These are phyloP conservation scores for Chloranthus sessilifolius DNA, from an alignment of 164 flowering plant species.

Conservation along the genomic window DNA sequence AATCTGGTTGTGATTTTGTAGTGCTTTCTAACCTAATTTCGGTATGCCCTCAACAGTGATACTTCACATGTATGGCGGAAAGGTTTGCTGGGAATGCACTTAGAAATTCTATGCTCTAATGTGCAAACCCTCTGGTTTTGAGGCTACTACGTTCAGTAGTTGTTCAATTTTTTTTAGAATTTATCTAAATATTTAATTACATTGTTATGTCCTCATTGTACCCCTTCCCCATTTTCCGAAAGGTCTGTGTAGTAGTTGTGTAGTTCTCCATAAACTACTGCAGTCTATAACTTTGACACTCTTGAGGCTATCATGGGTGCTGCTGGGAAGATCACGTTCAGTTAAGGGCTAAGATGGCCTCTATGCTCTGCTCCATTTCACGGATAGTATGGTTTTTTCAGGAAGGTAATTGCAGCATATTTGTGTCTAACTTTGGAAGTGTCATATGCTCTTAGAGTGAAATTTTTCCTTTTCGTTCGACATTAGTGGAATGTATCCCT, in stretches of 20 bases:
- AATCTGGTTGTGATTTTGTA: conserved; percentile 21
- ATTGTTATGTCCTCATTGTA: conserved; percentile 21
- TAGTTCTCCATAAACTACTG: conserved; percentile 42
- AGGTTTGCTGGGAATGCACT: conserved; percentile 47
- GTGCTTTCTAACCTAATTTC: conserved; percentile 54
- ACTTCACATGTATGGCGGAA: conserved; percentile 41
- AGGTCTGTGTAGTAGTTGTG: conserved; percentile 39
- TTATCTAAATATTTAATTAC: too few relatives aligned
- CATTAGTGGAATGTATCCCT: conserved; percentile 22
- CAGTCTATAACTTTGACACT: conserved; percentile 50
- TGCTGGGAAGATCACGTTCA: conserved; percentile 74
- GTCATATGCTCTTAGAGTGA: conserved; percentile 51
- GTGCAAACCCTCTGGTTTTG: conserved; percentile 29
- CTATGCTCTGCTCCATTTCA: conserved; percentile 59
- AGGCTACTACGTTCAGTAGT: conserved; percentile 23
- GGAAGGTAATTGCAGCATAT: conserved; percentile 82
- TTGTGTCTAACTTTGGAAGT: conserved; percentile 48
- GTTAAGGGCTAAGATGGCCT: conserved; percentile 84
- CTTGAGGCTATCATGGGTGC: conserved; percentile 48
- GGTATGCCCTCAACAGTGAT: conserved; percentile 55
- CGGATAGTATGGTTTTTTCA: conserved; percentile 52
- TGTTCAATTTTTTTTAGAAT: conserved; percentile 22
- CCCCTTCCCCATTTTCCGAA: conserved; percentile 16
- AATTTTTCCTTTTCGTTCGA: conserved; percentile 32
- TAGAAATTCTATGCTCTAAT: conserved; percentile 31